These are phyloP conservation scores for Malus asiatica DNA, from an alignment of 306 rosid genomes.

Conservation along the genomic window DNA sequence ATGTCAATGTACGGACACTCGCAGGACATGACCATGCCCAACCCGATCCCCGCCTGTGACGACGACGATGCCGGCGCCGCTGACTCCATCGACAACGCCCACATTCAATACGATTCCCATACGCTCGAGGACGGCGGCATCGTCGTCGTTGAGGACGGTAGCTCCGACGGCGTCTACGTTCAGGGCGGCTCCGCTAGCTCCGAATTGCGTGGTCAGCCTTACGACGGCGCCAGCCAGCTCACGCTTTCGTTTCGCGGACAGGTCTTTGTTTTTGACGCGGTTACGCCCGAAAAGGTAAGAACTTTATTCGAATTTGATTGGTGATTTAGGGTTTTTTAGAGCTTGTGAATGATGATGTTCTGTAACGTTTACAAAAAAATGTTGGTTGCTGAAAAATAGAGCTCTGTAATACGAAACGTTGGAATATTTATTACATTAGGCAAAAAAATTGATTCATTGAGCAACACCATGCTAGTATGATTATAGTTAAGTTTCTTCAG, in stretches of 20 bases:
- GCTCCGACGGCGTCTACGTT: slow-evolving; percentile 39
- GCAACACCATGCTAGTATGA: background rate
- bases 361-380: background rate
- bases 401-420: background rate
- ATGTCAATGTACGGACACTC: slow-evolving; percentile 80
- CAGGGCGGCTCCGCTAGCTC: slow-evolving; percentile 28
- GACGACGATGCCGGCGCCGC: slow-evolving; percentile 35
- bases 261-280: slow-evolving; percentile 80
- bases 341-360: background rate
- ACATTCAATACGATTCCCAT: slow-evolving; percentile 49
- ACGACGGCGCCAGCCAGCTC: slow-evolving; percentile 69
- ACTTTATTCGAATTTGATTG: slow-evolving; percentile 3
- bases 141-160: slow-evolving; percentile 41
- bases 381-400: background rate
- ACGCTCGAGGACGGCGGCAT: slow-evolving; percentile 50
- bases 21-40: slow-evolving; percentile 40
- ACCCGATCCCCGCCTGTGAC: slow-evolving; percentile 48
- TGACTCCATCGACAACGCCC: slow-evolving; percentile 45
- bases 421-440: background rate
- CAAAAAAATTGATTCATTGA: background rate
- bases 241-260: slow-evolving; percentile 93
- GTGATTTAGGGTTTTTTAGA: background rate
- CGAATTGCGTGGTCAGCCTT: slow-evolving; percentile 41
- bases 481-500: background rate
- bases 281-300: slow-evolving; percentile 74